These are phyloP conservation scores for Arabidopsis hybrid DNA, from an alignment of 441 rosid genomes.

Conservation along the genomic window DNA sequence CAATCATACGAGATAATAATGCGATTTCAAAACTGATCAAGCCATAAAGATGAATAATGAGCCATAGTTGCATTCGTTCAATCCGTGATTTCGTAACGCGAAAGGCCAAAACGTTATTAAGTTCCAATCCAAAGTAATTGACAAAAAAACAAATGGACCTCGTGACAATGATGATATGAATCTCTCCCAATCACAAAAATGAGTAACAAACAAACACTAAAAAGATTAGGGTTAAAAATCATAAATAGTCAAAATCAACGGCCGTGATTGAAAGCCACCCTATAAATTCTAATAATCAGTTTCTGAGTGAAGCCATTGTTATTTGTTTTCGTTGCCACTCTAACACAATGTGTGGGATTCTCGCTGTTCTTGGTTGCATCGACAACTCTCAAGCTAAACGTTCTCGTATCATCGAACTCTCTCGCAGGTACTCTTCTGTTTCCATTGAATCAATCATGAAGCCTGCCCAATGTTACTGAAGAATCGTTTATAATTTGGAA, in stretches of 20 bases:
- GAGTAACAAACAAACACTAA: not conserved
- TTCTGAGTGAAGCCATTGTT: slow-evolving; percentile 2
- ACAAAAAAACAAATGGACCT: slow-evolving; percentile 33
- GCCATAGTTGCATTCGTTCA: slow-evolving; percentile 1
- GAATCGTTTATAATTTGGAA: not conserved
- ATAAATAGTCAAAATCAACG: slow-evolving; percentile 48
- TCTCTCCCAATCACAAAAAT: slow-evolving; percentile 22
- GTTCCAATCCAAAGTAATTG: slow-evolving; percentile 24
- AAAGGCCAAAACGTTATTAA: slow-evolving; percentile 35
- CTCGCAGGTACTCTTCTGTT: slow-evolving; percentile 63
- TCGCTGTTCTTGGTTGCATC: slow-evolving; percentile 86
- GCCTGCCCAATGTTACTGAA: not conserved
- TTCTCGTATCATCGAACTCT: slow-evolving; percentile 91
- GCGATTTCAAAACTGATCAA: slow-evolving; percentile 3
- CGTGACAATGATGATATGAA: slow-evolving; percentile 8
- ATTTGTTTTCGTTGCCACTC: slow-evolving; percentile 6
- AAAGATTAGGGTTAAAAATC: slow-evolving; percentile 30
- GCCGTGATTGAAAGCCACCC: slow-evolving; percentile 44
- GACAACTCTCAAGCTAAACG: slow-evolving; percentile 94
- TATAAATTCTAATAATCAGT: slow-evolving; percentile 13
- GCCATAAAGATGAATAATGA: not conserved
- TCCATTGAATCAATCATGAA: not conserved
- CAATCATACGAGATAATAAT: not conserved
- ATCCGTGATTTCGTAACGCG: slow-evolving; percentile 19
- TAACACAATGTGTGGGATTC: slow-evolving; percentile 91